Evolutionary conservation across 805 yeast species (phyloP).

Genomic region (Yamadazyma sp.): DNA sequence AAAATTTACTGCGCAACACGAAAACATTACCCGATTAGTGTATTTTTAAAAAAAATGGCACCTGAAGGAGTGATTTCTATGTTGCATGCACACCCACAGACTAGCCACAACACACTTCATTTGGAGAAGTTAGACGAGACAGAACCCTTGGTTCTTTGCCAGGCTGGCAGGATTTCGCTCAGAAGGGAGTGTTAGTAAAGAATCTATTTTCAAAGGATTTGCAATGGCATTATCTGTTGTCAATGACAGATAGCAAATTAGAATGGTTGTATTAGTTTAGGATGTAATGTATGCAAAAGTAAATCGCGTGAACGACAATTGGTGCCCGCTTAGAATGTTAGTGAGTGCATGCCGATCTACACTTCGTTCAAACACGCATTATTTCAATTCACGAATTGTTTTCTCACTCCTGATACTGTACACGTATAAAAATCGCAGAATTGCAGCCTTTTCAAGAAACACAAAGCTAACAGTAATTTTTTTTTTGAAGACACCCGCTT

Average conservation of each 20-base stretch:
- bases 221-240: too few relatives aligned
- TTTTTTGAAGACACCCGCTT: slow-evolving; percentile 5
- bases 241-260: too few relatives aligned
- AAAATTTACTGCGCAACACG: not conserved
- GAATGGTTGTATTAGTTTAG: too few relatives aligned
- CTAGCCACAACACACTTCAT: too few relatives aligned
- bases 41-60: slow-evolving; percentile 1
- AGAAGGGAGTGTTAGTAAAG: too few relatives aligned
- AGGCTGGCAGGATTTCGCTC: too few relatives aligned
- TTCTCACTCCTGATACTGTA: slow-evolving; percentile 9
- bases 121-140: too few relatives aligned
- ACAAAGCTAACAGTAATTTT: slow-evolving; percentile 4
- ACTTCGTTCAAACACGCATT: not conserved
- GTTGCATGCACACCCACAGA: not conserved
- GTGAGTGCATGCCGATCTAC: too few relatives aligned
- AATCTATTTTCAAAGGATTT: too few relatives aligned
- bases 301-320: too few relatives aligned
- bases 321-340: too few relatives aligned
- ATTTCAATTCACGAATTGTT: slow-evolving; percentile 4
- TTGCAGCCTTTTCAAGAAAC: slow-evolving; percentile 5
- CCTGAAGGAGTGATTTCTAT: slow-evolving; percentile 1
- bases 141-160: too few relatives aligned
- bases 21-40: not conserved
- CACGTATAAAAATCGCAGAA: slow-evolving; percentile 8
- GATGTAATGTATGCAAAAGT: slow-evolving; percentile 1